phyloP scores from a whole-genome alignment of 495 filamentous ascomycete genomes.

The Massariosphaeria phaeospora region DNA sequence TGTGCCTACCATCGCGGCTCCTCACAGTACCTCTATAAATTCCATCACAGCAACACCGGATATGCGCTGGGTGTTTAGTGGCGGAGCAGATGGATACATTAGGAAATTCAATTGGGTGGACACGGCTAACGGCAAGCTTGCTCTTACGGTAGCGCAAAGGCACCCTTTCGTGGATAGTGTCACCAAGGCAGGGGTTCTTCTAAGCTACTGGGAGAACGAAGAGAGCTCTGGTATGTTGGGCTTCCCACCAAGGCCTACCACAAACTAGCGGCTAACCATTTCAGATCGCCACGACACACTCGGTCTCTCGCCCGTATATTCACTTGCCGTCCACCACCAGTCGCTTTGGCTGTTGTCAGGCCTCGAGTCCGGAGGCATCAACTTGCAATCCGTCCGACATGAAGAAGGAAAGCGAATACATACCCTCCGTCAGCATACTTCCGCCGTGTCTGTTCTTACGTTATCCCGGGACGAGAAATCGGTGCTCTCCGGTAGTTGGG shows the following conservation, averaged over 20 bases:
- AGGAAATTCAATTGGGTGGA: conserved; percentile 93
- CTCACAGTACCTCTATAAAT: conserved; percentile 94
- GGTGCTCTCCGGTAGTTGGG: conserved; percentile 91
- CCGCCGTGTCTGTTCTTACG: conserved; percentile 82
- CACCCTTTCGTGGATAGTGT: conserved; percentile 98
- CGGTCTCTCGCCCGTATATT: conserved; percentile 81
- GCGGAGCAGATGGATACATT: conserved; percentile 89
- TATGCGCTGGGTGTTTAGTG: conserved; percentile 91
- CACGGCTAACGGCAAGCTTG: conserved; percentile 88
- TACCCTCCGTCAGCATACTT: conserved; percentile 76
- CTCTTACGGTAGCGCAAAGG: conserved; percentile 89
- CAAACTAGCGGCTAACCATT: too few species aligned
- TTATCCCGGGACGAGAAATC: conserved; percentile 81
- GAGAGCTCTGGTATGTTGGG: conserved; percentile 38
- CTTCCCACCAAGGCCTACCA: too few species aligned
- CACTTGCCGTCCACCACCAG: conserved; percentile 81
- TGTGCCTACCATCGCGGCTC: conserved; percentile 91
- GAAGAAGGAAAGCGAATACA: conserved; percentile 87
- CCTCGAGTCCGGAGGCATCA: conserved; percentile 84
- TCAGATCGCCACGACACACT: conserved; percentile 56
- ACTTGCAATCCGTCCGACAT: conserved; percentile 89
- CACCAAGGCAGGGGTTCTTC: conserved; percentile 82
- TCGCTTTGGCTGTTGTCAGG: conserved; percentile 89
- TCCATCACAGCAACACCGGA: conserved; percentile 86
- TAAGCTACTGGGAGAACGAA: conserved; percentile 97